phyloP scores from a whole-genome alignment of 164 flowering plant species.

The Malania oleifera region DNA sequence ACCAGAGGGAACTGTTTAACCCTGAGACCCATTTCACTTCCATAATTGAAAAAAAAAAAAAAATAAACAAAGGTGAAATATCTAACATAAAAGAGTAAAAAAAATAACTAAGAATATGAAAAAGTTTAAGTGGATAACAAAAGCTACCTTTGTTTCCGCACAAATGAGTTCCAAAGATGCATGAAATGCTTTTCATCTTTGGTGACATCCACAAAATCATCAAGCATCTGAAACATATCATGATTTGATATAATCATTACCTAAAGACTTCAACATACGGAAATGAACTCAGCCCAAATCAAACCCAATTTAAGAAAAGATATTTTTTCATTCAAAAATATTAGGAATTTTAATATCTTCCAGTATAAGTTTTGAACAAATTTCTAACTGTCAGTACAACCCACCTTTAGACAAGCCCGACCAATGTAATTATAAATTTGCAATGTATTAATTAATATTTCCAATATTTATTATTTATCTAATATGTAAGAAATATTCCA shows the following conservation, averaged over 20 bases:
- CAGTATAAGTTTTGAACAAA: no score
- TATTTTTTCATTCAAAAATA: no score
- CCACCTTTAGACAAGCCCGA: no score
- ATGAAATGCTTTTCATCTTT: constrained; percentile 88
- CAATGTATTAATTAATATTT: no score
- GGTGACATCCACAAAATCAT: constrained; percentile 96
- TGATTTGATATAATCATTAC: not conserved
- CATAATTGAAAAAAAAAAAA: not conserved
- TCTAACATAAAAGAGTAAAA: not conserved
- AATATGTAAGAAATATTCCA: no score
- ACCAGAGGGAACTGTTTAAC: not conserved
- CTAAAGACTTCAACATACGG: not conserved
- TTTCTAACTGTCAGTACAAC: no score
- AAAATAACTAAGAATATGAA: not conserved
- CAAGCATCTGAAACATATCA: constrained; percentile 80
- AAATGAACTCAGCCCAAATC: no score
- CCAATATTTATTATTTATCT: no score
- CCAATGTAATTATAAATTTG: no score
- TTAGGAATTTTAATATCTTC: no score
- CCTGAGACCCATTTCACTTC: not conserved
- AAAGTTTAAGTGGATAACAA: not conserved
- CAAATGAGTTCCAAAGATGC: constrained; percentile 99
- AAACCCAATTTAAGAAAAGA: no score
- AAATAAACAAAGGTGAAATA: not conserved
- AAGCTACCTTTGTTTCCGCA: constrained; percentile 79